Evolutionary conservation across 2,329 filamentous ascomycete species (phyloP), one percentile per base, ranked within the genome.

Genomic region (Zymoseptoria pseudotritici): DNA sequence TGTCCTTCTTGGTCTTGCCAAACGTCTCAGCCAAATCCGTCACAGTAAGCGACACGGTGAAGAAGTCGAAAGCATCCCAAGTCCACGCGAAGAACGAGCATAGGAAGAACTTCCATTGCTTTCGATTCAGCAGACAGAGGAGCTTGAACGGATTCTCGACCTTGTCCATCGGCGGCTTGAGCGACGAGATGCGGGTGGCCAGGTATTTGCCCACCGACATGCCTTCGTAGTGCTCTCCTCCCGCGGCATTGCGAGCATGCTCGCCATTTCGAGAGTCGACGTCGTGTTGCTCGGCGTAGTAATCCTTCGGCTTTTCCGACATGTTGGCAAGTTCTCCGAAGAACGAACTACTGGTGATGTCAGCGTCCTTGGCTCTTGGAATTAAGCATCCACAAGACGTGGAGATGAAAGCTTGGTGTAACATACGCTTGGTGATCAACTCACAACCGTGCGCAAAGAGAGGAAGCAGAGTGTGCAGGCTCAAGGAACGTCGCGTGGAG

Each of bases 31-130:
- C 82, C 10, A 86, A 72, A 46, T 82, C 68, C 5, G 74, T 72
- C 17, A 85, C 79, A 0, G 82, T 83, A 55, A 86, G 71, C 4
- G 80, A 83, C 22, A 86, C 83, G 22, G 83, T 84, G 73, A 85
- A 86, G 73, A 85, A 86, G 67, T 86, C 83, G 59, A 85, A 83
- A 0, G 82, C 69, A 66, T 82, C 80, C 79, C 79, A 82, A 1
- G 76, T 75, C 80, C 82, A 85, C 2, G 76, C 81, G 17, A 77
- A 66, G 61, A 79, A 78, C 1, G 75, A 72, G 49, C 76, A 74
- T 7, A 76, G 68, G 70, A 83, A 84, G 71, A 83, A 83, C n/a
- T 83, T 74, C 82, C 82, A 84, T 74, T 84, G 81, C 54, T 83
- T 79, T 29, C 68, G 69, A 62, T 81, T 83, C 6, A 85, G 74